These are phyloP conservation scores for Andrographis paniculata DNA, from an alignment of 305 asterid genomes.

Conservation along the genomic window DNA sequence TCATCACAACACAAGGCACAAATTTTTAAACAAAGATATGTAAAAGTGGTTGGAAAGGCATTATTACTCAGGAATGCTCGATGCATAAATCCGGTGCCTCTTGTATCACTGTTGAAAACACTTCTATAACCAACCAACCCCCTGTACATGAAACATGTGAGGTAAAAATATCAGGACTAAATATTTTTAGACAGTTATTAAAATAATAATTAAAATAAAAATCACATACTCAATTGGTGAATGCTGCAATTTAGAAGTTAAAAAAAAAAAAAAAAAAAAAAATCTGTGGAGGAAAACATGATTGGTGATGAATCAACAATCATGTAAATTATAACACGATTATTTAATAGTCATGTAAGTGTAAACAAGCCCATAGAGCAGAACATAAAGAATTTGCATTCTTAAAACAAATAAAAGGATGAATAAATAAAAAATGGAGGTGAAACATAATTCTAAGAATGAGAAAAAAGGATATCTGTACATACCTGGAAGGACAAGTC, in stretches of 20 bases:
- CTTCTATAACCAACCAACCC: slow-evolving; percentile 97
- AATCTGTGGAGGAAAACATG: not conserved
- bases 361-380: too few relatives aligned
- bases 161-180: too few relatives aligned
- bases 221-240: too few relatives aligned
- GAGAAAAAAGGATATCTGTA: slow-evolving; percentile 18
- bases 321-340: not conserved
- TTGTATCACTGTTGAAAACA: slow-evolving; percentile 93
- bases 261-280: too few relatives aligned
- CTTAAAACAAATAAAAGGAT: too few relatives aligned
- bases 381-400: too few relatives aligned
- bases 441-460: not conserved
- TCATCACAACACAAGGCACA: slow-evolving; percentile 9
- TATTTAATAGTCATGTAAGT: too few relatives aligned
- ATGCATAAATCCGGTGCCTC: slow-evolving; percentile 99
- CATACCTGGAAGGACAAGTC: slow-evolving; percentile 92
- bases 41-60: slow-evolving; percentile 18
- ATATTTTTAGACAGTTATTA: too few relatives aligned
- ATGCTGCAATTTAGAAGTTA: not conserved
- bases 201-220: too few relatives aligned
- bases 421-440: not conserved
- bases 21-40: slow-evolving; percentile 9
- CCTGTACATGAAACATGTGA: slow-evolving; percentile 28
- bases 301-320: not conserved
- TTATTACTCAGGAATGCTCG: slow-evolving; percentile 98